Conservation (phyloP, 306 rosid genomes). For the Argentina anserina region DNA sequence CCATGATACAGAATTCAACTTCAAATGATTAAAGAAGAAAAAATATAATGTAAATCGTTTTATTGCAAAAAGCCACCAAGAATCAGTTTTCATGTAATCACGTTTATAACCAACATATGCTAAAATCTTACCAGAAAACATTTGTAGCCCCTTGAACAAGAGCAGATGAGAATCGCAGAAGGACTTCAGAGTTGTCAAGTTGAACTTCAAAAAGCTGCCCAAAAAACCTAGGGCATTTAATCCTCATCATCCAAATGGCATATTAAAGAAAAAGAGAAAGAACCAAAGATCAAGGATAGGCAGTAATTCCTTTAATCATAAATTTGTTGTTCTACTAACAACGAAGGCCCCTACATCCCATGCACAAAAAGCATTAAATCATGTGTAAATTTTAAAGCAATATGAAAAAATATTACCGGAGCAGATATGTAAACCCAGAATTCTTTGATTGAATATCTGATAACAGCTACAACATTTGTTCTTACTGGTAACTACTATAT, state of each 20-base stretch:
- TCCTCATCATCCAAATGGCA: slow-evolving; percentile 13
- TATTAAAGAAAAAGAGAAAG: slow-evolving; percentile 13
- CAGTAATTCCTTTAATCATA: neutral
- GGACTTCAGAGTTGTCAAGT: slow-evolving; percentile 77
- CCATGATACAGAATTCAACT: neutral
- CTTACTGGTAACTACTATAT: neutral
- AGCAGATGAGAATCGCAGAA: slow-evolving; percentile 94
- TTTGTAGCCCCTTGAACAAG: slow-evolving; percentile 95
- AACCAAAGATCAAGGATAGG: neutral
- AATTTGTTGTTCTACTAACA: neutral
- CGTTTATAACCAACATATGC: neutral
- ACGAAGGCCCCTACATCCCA: neutral
- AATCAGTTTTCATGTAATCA: neutral
- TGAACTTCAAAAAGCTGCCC: slow-evolving; percentile 89
- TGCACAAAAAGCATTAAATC: neutral
- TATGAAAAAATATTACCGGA: neutral
- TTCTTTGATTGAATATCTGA: neutral
- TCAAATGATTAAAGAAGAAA: neutral
- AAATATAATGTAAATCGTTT: too few relatives aligned
- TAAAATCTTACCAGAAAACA: slow-evolving; percentile 82
- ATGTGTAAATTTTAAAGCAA: neutral
- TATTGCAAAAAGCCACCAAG: neutral
- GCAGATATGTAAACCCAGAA: neutral
- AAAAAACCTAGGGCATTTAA: slow-evolving; percentile 21
- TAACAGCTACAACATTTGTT: neutral